Evolutionary conservation across 805 yeast genomes (phyloP), one percentile per base, ranked within the genome.

Genomic region (Kodamaea lidongshanica): DNA sequence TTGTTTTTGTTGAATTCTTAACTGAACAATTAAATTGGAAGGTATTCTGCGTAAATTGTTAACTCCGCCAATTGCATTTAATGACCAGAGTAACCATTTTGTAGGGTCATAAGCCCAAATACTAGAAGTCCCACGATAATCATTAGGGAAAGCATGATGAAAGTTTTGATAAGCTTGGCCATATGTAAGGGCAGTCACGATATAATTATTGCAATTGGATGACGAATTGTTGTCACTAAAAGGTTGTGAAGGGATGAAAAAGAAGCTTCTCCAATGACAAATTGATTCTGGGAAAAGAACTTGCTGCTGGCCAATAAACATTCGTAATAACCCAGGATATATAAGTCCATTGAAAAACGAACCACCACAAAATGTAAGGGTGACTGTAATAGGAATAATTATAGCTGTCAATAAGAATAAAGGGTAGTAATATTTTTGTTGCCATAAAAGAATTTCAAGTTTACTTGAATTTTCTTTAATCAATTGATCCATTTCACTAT

Each of bases 81-180:
- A 52, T 1, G 63, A 19, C 56, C 68, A 68, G 32, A 88, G 67
- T 29, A 74, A 63, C 79, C 85, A 76, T 62, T 84, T 87, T 23
- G 94, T 80, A 7, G 96, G 96, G 55, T 88, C 97, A 55, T 75
- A 80, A 27, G 80, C 79, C 56, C 76, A 77, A 72, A 78, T 68
- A 39, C 75, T 72, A 33, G 73, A 61, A 5, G 87, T 84, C 42
- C 77, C 77, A 38, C 96, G 69, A 59, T 80, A 87, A 57, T 88
- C 96, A 40, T 81, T 77, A 5, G 96, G 95, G 56, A 88, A 88
- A 59, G 86, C 95, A 61, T 89, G 96, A 61, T 88, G 97, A 62
- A 82, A 89, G 59, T 87, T 88, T 56, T 86, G 94, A 57, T 77
- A 77, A 4, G 94, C 89, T 58, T 88, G 96, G 8, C 97, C 97